Evolutionary conservation across 345 rosid genomes (phyloP).

Genomic region (Gynandropsis gynandra): DNA sequence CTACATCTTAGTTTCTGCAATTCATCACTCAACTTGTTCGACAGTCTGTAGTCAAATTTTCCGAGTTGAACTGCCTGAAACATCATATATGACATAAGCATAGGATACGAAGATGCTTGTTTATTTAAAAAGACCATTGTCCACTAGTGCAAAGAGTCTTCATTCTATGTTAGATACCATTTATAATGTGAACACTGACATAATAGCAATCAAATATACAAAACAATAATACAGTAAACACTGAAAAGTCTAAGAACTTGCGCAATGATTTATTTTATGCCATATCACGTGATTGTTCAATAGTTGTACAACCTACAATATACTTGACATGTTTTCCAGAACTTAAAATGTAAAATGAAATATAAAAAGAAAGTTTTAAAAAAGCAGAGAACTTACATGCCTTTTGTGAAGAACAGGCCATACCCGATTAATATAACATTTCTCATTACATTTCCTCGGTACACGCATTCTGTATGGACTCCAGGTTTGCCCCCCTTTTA

Average conservation of each 20-base stretch:
- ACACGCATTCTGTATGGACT: constrained; percentile 70
- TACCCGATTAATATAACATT: constrained; percentile 83
- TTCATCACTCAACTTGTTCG: constrained; percentile 77
- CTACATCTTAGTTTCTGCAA: constrained; percentile 92
- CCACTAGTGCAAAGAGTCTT: background rate
- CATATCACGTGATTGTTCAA: background rate
- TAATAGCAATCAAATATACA: constrained; percentile 9
- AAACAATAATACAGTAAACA: constrained; percentile 1
- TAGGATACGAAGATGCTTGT: constrained; percentile 9
- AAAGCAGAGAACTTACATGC: constrained; percentile 87
- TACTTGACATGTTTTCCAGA: background rate
- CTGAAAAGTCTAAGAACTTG: background rate
- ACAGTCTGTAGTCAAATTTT: constrained; percentile 91
- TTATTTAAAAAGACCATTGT: constrained; percentile 4
- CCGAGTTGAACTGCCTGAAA: constrained; percentile 80
- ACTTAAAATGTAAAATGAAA: background rate
- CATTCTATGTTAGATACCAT: constrained; percentile 10
- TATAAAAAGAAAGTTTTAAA: constrained; percentile 16
- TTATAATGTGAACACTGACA: background rate
- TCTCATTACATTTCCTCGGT: constrained; percentile 91
- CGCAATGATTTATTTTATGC: background rate
- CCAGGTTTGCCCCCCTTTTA: constrained; percentile 58
- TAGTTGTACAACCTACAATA: background rate
- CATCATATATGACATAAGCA: constrained; percentile 15
- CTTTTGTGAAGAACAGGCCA: constrained; percentile 93